Percentiles rank a stretch among this genome's conserved stretches.
These are phyloP conservation scores for Lithocarpus polystachyus DNA, from an alignment of 306 rosid species.

Conservation along the genomic window DNA sequence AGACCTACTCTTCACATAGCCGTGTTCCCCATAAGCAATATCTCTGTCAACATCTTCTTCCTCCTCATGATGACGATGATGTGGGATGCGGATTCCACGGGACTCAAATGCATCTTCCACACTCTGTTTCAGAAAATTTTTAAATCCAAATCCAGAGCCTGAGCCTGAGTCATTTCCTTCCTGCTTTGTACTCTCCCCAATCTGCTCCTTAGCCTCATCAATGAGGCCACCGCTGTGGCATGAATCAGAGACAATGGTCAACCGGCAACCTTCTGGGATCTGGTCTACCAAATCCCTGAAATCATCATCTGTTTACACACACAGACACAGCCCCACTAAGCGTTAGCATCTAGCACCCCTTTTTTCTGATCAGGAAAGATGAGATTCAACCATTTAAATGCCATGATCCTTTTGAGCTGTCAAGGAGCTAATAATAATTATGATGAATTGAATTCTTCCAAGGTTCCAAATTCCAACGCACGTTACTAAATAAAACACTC, in stretches of 20 bases:
- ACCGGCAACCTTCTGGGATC: constrained; percentile 52
- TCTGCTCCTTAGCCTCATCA: constrained; percentile 62
- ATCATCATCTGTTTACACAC: constrained; percentile 60
- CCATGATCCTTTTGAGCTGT: background rate
- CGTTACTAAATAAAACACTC: too few relatives aligned
- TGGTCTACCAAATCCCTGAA: constrained; percentile 56
- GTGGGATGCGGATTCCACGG: constrained; percentile 72
- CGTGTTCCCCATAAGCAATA: constrained; percentile 34
- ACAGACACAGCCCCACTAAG: background rate
- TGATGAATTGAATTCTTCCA: background rate
- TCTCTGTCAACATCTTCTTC: constrained; percentile 41
- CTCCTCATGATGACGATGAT: constrained; percentile 9
- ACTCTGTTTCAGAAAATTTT: constrained; percentile 46
- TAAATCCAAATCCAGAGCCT: constrained; percentile 46
- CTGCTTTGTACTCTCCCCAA: constrained; percentile 62
- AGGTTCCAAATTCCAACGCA: background rate
- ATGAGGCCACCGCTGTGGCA: constrained; percentile 90
- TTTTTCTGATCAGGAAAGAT: background rate
- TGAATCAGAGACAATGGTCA: constrained; percentile 77
- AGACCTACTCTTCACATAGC: constrained; percentile 48
- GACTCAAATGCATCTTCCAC: constrained; percentile 62
- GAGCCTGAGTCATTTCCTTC: constrained; percentile 9
- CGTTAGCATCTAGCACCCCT: background rate
- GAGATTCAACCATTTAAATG: background rate
- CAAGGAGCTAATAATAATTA: background rate